Evolutionary conservation across 768 basidiomycete species (phyloP).

Genomic region (Suillus ampliporus): DNA sequence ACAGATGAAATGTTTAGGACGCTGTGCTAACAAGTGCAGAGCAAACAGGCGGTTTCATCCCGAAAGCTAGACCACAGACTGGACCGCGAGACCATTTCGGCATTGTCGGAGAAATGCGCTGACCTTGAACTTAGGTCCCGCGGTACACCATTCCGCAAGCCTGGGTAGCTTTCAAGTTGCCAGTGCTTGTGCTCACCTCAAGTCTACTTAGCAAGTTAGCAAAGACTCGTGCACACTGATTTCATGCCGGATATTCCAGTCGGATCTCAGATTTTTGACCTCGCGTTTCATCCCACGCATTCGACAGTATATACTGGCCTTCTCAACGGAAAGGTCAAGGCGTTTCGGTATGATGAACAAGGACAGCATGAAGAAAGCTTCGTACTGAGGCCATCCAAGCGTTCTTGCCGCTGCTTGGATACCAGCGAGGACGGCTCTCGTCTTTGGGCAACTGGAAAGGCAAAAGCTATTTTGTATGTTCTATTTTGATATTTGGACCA

Average conservation of each 20-base stretch:
- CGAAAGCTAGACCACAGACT: background rate
- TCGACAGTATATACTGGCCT: constrained; percentile 79
- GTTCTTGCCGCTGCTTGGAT: constrained; percentile 79
- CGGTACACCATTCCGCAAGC: background rate
- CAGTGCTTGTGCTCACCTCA: background rate
- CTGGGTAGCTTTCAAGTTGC: too few species aligned
- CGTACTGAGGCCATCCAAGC: constrained; percentile 75
- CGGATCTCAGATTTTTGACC: constrained; percentile 85
- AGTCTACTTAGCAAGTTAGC: background rate
- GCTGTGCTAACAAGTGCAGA: constrained; percentile 4
- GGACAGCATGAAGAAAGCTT: constrained; percentile 63
- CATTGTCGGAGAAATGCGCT: background rate
- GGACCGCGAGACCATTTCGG: background rate
- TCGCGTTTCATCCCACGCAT: constrained; percentile 81
- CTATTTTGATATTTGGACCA: background rate
- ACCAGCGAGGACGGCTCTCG: constrained; percentile 69
- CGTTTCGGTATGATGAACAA: constrained; percentile 78
- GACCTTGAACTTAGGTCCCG: background rate
- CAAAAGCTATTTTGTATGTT: constrained; percentile 77
- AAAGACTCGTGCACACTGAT: background rate
- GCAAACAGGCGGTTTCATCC: background rate
- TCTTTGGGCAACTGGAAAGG: constrained; percentile 84
- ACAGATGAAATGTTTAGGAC: constrained; percentile 4
- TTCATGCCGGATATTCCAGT: constrained; percentile 68
- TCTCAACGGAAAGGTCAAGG: constrained; percentile 83